Evolutionary conservation across 2,329 filamentous ascomycete genomes (phyloP), one percentile per base, ranked within the genome.

Genomic region (Fusarium sp.): DNA sequence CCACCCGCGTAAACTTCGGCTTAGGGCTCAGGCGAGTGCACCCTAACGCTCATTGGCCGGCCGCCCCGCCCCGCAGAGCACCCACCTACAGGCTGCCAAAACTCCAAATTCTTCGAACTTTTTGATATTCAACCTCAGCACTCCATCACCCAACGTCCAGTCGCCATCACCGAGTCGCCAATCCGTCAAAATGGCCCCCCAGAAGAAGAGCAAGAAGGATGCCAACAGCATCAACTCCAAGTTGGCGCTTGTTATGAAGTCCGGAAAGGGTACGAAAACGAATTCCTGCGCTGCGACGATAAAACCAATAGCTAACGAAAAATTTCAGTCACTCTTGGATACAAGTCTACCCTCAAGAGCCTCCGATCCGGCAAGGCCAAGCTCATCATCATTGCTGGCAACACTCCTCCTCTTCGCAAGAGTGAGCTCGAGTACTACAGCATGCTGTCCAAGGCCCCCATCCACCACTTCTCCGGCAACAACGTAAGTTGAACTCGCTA

Each of bases 381-480:
- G 94, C 92, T 98, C 80, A 94, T 98, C 86, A 95, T 97, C 88
- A 97, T 97, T 71, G 83, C 84, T 81, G 95, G 94, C 88, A 98
- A 99, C 91, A 98, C 95, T 80, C 95, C 96, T 84, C 97, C 97
- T 86, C 94, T 99, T 82, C 93, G 96, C 87, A 99, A 98, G 93
- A 94, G 92, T 83, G 96, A 98, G 91, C 92, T 98, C 76, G 96
- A 98, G 90, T 98, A 94, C 89, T 95, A 95, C 90, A 91, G 91
- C 85, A 97, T 97, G 94, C 87, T 97, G 82, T 92, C 92, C 85
- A 98, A 98, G 92, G 94, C 93, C 82, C 92, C 93, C 78, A 96
- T 98, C 83, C 96, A 98, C 91, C 97, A 99, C 91, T 98, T 98
- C 89, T 91, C 91, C 80, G 97, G 97, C 83, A 98, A 97, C 93